Conservation (phyloP, 441 rosid species). For the Populus trichocarpa region DNA sequence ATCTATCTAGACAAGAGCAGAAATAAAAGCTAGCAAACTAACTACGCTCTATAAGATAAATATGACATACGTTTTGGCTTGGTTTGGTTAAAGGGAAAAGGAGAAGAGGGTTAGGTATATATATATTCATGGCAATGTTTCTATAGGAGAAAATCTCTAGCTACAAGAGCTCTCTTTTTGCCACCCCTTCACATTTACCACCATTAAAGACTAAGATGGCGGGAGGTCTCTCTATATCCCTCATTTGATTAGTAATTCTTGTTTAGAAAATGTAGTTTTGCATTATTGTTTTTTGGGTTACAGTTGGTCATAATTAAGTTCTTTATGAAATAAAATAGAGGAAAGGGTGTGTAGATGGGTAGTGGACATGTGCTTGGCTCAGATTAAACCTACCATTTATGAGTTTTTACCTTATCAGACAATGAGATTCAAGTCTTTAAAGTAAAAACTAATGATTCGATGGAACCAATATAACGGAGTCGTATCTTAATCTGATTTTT, state of each 20-base stretch:
- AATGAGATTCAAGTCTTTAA: neutral
- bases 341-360: slow-evolving; percentile 3
- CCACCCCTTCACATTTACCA: slow-evolving; percentile 24
- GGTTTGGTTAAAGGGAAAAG: slow-evolving; percentile 45
- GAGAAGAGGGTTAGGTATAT: slow-evolving; percentile 49
- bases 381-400: neutral
- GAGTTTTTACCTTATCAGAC: neutral
- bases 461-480: no score
- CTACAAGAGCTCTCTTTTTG: slow-evolving; percentile 35
- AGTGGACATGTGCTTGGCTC: neutral
- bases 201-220: slow-evolving; percentile 32
- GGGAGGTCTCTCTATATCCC: slow-evolving; percentile 32
- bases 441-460: neutral
- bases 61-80: slow-evolving; percentile 17
- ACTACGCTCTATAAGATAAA: slow-evolving; percentile 34
- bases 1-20: slow-evolving; percentile 32
- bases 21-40: slow-evolving; percentile 45
- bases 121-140: neutral
- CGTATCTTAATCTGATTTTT: no score
- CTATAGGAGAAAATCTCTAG: neutral
- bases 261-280: neutral
- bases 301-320: neutral
- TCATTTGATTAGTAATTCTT: slow-evolving; percentile 25
- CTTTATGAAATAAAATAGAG: neutral
- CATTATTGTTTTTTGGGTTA: neutral